Evolutionary conservation across 768 basidiomycete species (phyloP).

Genomic region (Aureoboletus auriporus): DNA sequence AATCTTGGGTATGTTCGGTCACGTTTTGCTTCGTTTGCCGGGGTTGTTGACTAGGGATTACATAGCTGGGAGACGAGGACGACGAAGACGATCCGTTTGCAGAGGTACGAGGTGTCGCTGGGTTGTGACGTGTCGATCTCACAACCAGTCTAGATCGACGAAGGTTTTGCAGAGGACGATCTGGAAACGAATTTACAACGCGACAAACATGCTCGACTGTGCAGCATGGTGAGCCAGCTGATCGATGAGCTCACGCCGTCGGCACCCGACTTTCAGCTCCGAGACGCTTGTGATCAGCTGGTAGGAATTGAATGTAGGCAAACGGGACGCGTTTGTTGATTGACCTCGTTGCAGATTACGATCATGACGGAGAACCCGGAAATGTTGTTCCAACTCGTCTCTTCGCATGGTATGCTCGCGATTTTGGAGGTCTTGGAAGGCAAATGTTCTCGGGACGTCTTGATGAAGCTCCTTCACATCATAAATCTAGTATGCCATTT

Average conservation of each 20-base stretch:
- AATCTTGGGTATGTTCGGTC: conserved; percentile 67
- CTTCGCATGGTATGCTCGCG: conserved; percentile 91
- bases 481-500: conserved; percentile 66
- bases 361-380: conserved; percentile 80
- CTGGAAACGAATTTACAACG: conserved; percentile 88
- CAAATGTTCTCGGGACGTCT: conserved; percentile 79
- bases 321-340: not conserved
- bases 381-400: conserved; percentile 84
- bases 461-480: conserved; percentile 80
- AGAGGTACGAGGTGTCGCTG: conserved; percentile 47
- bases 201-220: conserved; percentile 89
- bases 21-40: not conserved
- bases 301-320: conserved; percentile 40
- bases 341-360: conserved; percentile 46
- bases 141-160: conserved; percentile 63
- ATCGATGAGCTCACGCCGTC: conserved; percentile 84
- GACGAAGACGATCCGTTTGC: conserved; percentile 98
- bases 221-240: conserved; percentile 73
- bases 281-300: conserved; percentile 83
- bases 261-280: conserved; percentile 76
- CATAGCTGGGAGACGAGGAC: conserved; percentile 65
- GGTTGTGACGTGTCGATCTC: conserved; percentile 3
- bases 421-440: conserved; percentile 92
- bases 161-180: conserved; percentile 89
- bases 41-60: conserved; percentile 23